Base-by-base conservation (phyloP, 805 yeast genomes). In the Saccharomycopsis synnaedendra region DNA sequence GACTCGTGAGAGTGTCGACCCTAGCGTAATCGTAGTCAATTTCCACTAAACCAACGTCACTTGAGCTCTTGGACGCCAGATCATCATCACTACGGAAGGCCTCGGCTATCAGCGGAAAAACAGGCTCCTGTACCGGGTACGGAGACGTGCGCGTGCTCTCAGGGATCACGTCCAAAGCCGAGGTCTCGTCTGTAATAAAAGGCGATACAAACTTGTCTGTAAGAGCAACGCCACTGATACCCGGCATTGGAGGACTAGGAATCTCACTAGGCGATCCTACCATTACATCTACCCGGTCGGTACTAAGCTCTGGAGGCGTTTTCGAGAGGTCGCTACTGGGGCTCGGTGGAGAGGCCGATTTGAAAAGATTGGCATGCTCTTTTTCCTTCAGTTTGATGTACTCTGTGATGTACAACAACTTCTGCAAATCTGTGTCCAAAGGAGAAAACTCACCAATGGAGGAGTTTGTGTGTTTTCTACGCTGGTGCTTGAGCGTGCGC, bases 341-440 rank as follows among this genome's bases (percentile, higher is more conserved):
- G n/a, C 10, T n/a, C 8, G 36, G 10, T n/a, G n/a, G 8, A 9
- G 10, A 9, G 36, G 8, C 36, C 8, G 36, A 8, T n/a, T 9
- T 9, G 36, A 34, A 34, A n/a, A n/a, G 5, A 6, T 19, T 27
- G 9, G 42, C 32, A 30, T 43, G 31, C 6, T 33, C n/a, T 28
- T 29, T 32, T 10, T 36, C 28, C 19, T 33, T 40, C 10, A 31
- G 39, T n/a, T 31, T 33, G 5, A 47, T 11, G 40, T 39, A 47
- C 35, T 47, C 47, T 35, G 39, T 33, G 2, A 47, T 47, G 9
- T 43, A 33, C 31, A n/a, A 28, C 10, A 19, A 44, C 32, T 39
- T 47, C 33, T 47, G 19, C 4, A 44, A 28, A 3, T 47, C 47
- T 5, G 32, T 6, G 9, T 47, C 51, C 10, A 47, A 32, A 34